Evolutionary conservation across 108 stramenopile species (phyloP).

Genomic region (Nitzschia sp.): DNA sequence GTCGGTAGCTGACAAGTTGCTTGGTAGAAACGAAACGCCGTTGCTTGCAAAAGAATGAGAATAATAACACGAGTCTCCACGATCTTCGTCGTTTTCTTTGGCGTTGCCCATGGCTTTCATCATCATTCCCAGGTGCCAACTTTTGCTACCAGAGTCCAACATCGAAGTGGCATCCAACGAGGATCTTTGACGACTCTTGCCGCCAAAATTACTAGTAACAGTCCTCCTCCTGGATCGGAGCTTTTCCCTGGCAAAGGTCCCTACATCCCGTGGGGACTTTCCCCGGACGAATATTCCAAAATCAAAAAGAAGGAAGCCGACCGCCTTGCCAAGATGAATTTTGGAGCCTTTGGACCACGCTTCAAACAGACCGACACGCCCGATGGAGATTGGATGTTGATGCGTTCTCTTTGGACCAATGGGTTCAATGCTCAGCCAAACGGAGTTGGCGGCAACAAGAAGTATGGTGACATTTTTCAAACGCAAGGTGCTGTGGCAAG

Average conservation of each 20-base stretch:
- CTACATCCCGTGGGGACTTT: constrained; percentile 63
- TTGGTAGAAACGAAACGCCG: no score
- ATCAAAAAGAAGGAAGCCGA: constrained; percentile 54
- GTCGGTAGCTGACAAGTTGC: no score
- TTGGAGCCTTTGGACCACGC: constrained; percentile 67
- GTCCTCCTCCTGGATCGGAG: constrained; percentile 4
- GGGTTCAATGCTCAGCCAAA: constrained; percentile 29
- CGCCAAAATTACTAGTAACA: no score
- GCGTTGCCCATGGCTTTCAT: no score
- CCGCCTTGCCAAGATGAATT: constrained; percentile 45
- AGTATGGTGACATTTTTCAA: not conserved
- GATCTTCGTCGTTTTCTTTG: no score
- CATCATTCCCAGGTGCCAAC: no score
- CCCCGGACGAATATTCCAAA: constrained; percentile 49
- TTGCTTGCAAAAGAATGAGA: no score
- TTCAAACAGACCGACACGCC: constrained; percentile 48
- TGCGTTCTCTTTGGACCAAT: constrained; percentile 55
- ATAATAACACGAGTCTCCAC: no score
- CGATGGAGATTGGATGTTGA: constrained; percentile 64
- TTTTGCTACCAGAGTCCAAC: no score
- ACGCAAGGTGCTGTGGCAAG: not conserved
- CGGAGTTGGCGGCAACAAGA: constrained; percentile 2
- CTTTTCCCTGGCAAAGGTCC: constrained; percentile 20
- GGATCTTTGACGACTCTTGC: no score
- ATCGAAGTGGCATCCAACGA: no score